Conservation (phyloP, 495 filamentous ascomycete species). For the Cudoniella acicularis region DNA sequence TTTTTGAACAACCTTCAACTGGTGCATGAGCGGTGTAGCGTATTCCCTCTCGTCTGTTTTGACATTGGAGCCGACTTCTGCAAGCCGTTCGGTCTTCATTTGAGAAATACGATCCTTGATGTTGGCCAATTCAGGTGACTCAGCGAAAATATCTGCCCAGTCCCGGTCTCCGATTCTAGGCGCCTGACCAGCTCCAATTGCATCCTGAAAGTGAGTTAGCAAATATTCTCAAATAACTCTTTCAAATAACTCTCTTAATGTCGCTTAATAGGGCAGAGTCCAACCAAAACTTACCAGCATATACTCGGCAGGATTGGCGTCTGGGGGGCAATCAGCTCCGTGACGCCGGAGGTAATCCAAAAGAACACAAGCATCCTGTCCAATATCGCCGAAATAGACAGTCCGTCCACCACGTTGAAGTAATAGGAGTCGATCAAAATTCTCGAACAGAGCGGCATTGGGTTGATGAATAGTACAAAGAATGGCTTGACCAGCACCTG, state of each 20-base stretch:
- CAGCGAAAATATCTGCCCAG: conserved; percentile 77
- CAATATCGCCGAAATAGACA: conserved; percentile 72
- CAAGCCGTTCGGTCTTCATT: conserved; percentile 58
- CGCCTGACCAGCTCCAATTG: conserved; percentile 74
- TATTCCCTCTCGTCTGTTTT: conserved; percentile 50
- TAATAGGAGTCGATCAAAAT: conserved; percentile 66
- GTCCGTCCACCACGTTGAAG: conserved; percentile 66
- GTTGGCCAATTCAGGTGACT: conserved; percentile 64
- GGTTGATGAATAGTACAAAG: conserved; percentile 94
- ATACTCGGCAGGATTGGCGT: conserved; percentile 71
- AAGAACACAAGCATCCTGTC: conserved; percentile 56
- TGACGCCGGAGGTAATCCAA: conserved; percentile 63
- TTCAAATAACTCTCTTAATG: no score
- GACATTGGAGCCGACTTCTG: conserved; percentile 67
- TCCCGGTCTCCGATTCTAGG: conserved; percentile 67
- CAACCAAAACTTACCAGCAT: conserved; percentile 59
- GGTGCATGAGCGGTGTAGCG: conserved; percentile 57
- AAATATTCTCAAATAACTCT: conserved; percentile 85
- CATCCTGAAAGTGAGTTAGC: conserved; percentile 40
- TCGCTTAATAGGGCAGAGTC: no score
- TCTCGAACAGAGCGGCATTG: conserved; percentile 78
- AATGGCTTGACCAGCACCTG: conserved; percentile 80
- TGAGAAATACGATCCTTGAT: conserved; percentile 62
- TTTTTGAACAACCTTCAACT: conserved; percentile 58
- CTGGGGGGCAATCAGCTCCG: conserved; percentile 56